Evolutionary conservation across 768 basidiomycete species (phyloP).

Genomic region (Amanita rubescens): DNA sequence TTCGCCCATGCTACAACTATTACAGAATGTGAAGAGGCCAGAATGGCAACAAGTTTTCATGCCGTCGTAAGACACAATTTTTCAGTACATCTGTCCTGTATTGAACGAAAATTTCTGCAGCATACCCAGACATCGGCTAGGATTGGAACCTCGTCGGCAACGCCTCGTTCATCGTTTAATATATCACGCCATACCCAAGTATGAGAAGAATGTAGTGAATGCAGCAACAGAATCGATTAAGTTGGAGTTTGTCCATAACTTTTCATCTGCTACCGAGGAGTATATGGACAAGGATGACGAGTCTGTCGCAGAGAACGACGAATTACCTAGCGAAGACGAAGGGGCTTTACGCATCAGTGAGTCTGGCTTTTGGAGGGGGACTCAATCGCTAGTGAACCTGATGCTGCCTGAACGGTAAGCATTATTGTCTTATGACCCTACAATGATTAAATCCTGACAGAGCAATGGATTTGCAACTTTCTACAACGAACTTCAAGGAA

Average conservation of each 20-base stretch:
- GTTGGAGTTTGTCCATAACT: not conserved
- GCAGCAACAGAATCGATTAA: not conserved
- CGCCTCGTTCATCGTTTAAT: slow-evolving; percentile 5
- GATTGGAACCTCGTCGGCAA: slow-evolving; percentile 9
- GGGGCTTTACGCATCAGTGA: not conserved
- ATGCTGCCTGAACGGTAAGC: slow-evolving; percentile 17
- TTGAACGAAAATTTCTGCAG: slow-evolving; percentile 9
- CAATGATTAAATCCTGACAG: not conserved
- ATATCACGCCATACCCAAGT: not conserved
- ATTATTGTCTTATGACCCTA: not conserved
- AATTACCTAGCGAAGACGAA: not conserved
- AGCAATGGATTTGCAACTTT: slow-evolving; percentile 2
- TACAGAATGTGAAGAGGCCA: slow-evolving; percentile 35
- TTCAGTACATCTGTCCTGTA: not conserved
- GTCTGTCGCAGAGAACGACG: not conserved
- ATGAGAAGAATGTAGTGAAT: not conserved
- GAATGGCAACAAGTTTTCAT: slow-evolving; percentile 34
- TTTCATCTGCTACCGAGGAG: not conserved
- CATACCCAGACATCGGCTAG: slow-evolving; percentile 13
- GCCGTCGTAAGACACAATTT: slow-evolving; percentile 34
- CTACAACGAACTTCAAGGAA: not conserved
- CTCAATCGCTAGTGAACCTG: slow-evolving; percentile 10
- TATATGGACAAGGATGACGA: not conserved
- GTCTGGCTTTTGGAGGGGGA: slow-evolving; percentile 5
- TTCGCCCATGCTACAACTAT: slow-evolving; percentile 31